phyloP scores from a whole-genome alignment of 345 rosid species.

The Murraya koenigii region DNA sequence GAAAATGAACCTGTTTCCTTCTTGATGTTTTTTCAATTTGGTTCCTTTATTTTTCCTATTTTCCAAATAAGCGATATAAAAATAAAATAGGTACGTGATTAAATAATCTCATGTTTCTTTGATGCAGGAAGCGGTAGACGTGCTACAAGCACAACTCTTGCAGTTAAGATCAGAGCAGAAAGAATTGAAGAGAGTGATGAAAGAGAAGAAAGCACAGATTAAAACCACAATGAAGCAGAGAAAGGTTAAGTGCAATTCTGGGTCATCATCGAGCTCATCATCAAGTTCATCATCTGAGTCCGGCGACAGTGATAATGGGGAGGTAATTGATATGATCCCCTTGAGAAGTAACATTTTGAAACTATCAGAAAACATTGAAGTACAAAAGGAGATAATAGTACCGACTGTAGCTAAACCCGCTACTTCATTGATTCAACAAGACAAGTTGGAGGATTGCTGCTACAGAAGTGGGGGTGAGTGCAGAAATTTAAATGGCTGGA shows the following conservation, averaged over 20 bases:
- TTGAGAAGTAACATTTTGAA: slow-evolving; percentile 19
- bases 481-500: background rate
- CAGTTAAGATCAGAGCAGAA: slow-evolving; percentile 53
- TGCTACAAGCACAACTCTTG: slow-evolving; percentile 44
- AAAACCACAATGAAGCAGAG: slow-evolving; percentile 35
- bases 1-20: background rate
- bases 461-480: background rate
- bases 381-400: background rate
- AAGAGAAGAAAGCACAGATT: slow-evolving; percentile 43
- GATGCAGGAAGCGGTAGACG: slow-evolving; percentile 53
- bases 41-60: background rate
- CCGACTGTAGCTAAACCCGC: background rate
- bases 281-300: slow-evolving; percentile 30
- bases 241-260: slow-evolving; percentile 18
- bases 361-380: background rate
- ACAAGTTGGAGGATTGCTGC: background rate
- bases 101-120: background rate
- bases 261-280: slow-evolving; percentile 24
- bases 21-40: background rate
- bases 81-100: background rate
- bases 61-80: background rate
- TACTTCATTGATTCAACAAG: background rate
- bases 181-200: slow-evolving; percentile 43
- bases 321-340: slow-evolving; percentile 50
- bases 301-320: slow-evolving; percentile 53